Base-by-base conservation (phyloP, 1,284 basidiomycete species). In the Apiotrichum domesticum region DNA sequence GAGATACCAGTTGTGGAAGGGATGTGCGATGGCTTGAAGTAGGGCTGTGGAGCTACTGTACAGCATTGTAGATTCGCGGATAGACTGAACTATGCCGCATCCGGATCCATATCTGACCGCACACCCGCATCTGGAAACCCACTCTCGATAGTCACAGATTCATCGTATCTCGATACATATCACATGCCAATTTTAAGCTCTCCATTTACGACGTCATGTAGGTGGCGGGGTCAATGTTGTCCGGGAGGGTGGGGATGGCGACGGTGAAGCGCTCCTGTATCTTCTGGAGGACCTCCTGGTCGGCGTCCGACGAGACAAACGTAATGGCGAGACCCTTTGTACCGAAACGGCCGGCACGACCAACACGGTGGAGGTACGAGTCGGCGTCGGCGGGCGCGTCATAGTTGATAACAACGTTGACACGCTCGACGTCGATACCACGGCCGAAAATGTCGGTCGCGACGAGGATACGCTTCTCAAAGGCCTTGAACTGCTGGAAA, bases 271-370 rank as follows among this genome's bases (percentile, higher is more conserved):
- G 61, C 64, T 77, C 75, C 64, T 77, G 75, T 58, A 77, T 77
- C 72, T 76, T 76, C 58, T 76, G 66, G 46, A 99, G 88, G 60
- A 98, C 94, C 77, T 91, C 88, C 73, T 90, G 85, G 74, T 99
- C 96, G 61, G 82, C 85, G 54, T 97, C 94, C 34, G 86, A 88
- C 4, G 92, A 86, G 48, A 97, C 90, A 74, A 96, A 98, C 9
- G 93, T 95, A 76, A 98, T 93, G n/a, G 94, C 94, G 42, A 98
- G 85, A 84, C 96, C 96, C 79, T 98, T 98, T 46, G 96, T 98
- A 65, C 96, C 96, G 78, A 99, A 99, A 68, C 96, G 90, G 66
- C 96, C 96, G 64, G 96, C 96, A 82, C 96, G 94, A 66, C 94
- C 96, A 59, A 98, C 96, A 78, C 96, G 88, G 79, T 99, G 96